A percentile compares a stretch with the other conserved stretches of the same genome.
phyloP scores from a whole-genome alignment of 495 filamentous ascomycete genomes.

The Saxispiralis lemnorum region DNA sequence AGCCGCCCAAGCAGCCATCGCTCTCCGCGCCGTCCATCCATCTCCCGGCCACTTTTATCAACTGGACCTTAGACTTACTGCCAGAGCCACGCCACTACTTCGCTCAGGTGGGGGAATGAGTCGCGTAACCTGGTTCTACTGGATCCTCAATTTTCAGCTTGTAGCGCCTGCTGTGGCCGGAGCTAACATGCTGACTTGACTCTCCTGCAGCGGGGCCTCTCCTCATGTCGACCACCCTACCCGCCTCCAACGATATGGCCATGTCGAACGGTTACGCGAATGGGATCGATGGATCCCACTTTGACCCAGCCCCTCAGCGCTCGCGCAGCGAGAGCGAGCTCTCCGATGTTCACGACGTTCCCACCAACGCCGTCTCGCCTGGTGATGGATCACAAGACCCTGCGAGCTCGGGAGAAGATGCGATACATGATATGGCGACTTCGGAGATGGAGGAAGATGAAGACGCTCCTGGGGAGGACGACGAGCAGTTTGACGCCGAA shows the following conservation, averaged over 20 bases:
- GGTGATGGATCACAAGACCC: constrained; percentile 3
- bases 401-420: constrained; percentile 21
- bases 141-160: constrained; percentile 7
- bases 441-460: constrained; percentile 36
- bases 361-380: constrained; percentile 15
- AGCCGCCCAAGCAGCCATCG: neutral
- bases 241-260: constrained; percentile 20
- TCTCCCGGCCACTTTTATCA: constrained; percentile 5
- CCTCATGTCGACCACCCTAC: constrained; percentile 22
- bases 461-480: constrained; percentile 51
- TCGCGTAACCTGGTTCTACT: constrained; percentile 16
- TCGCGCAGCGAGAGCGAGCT: constrained; percentile 34
- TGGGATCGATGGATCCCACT: constrained; percentile 25
- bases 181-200: constrained; percentile 21
- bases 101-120: constrained; percentile 9
- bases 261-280: constrained; percentile 31
- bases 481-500: constrained; percentile 61
- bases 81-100: neutral
- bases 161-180: constrained; percentile 9
- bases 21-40: constrained; percentile 1
- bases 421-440: constrained; percentile 16
- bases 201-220: constrained; percentile 22
- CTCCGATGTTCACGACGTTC: constrained; percentile 21
- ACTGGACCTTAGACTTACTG: constrained; percentile 3
- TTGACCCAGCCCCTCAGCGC: constrained; percentile 24